phyloP scores from a whole-genome alignment of 2,329 filamentous ascomycete species.

The Diplodia corticola region DNA sequence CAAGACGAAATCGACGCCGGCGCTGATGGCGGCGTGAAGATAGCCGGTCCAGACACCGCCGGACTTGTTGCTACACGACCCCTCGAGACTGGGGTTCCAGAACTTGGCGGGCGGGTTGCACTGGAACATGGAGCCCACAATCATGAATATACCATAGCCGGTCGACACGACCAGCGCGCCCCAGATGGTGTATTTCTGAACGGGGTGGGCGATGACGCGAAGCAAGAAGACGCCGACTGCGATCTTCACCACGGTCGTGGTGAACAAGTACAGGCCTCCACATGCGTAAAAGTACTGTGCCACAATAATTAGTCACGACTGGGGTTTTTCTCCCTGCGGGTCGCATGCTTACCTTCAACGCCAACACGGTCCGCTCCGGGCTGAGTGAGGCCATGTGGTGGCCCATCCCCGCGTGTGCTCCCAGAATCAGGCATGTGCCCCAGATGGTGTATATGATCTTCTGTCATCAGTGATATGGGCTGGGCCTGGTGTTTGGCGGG shows the following conservation, averaged over 20 bases:
- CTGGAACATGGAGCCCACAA: not conserved
- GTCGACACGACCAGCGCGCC: conserved; percentile 8
- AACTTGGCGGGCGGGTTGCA: conserved; percentile 54
- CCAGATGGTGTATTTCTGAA: conserved; percentile 51
- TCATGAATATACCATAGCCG: conserved; percentile 1
- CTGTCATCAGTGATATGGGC: not conserved
- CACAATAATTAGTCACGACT: conserved; percentile 23
- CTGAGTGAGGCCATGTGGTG: conserved; percentile 31
- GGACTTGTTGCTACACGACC: not conserved
- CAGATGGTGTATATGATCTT: conserved; percentile 42
- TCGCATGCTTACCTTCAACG: conserved; percentile 29
- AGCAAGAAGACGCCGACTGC: conserved; percentile 56
- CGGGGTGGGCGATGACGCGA: conserved; percentile 48
- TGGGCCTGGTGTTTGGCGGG: not conserved
- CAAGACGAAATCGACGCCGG: not conserved
- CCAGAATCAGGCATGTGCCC: conserved; percentile 35
- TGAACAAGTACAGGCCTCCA: conserved; percentile 55
- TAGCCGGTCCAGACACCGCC: conserved; percentile 2
- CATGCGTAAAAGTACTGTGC: conserved; percentile 54
- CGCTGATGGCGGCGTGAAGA: conserved; percentile 5
- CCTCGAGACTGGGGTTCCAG: conserved; percentile 39
- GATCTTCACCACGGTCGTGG: conserved; percentile 51
- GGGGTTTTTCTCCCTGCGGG: not conserved
- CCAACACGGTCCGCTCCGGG: conserved; percentile 33
- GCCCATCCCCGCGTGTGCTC: conserved; percentile 41